Evolutionary conservation across 2,329 filamentous ascomycete genomes (phyloP), one percentile per base, ranked within the genome.

Genomic region (Tolypocladium tropicale): DNA sequence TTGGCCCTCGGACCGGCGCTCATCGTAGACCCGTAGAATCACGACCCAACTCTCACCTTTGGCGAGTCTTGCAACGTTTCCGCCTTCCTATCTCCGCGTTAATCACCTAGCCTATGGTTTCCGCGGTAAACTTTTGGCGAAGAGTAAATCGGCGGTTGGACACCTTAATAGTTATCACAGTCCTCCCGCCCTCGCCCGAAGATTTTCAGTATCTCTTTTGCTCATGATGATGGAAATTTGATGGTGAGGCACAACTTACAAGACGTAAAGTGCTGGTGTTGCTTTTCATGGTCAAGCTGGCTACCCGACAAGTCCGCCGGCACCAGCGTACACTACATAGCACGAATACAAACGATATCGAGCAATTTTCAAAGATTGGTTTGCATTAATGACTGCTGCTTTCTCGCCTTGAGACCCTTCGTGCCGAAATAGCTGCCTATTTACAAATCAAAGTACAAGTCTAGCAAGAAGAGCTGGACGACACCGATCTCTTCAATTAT

Each of bases 121-220:
- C 83, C 83, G 84, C 90, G 90, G 86, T 96, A 96, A 85, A 95
- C 88, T 84, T 84, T 82, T 92, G 83, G 90, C 90, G 89, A 80
- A 96, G 79, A 96, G 74, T 66, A 80, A 94, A 74, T 67, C 70
- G 65, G 72, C 68, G 68, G 67, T n/a, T 66, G 71, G 70, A 64
- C 64, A 68, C 61, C 62, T 65, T 51, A n/a, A 52, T 36, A 51
- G 67, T 71, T 77, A 72, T 80, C 76, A 81, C 68, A 72, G 64
- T 76, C 73, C 74, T 72, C 25, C 68, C 71, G 74, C 73, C 80
- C 87, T 91, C 78, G 78, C 85, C 86, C 84, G 88, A 89, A 93
- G 88, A 93, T 85, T 85, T 83, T 82, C 81, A 70, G 77, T 81
- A 75, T 67, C 25, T 37, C 18, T 70, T 70, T 67, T 71, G 39